A percentile compares a stretch with the other conserved stretches of the same genome.
phyloP scores from a whole-genome alignment of 23 red algal genomes.

The Porphyridium purpureum region DNA sequence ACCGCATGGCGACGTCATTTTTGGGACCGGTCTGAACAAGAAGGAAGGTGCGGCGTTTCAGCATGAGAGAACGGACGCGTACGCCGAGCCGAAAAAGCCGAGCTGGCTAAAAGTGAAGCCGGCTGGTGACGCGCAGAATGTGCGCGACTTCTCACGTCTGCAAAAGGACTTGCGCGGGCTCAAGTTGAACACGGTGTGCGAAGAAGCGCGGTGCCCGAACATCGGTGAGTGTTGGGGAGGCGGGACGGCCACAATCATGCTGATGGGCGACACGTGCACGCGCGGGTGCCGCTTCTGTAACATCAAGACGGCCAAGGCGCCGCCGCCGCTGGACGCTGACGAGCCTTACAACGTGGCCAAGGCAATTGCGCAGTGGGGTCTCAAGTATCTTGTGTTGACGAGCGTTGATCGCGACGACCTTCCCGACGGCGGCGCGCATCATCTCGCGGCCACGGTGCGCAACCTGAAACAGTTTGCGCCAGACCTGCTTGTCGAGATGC shows the following conservation, averaged over 20 bases:
- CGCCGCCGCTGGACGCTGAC: constrained; percentile 52
- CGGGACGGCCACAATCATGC: constrained; percentile 96
- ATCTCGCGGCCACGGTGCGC: constrained; percentile 62
- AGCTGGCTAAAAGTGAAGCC: constrained; percentile 70
- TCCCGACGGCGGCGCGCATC: constrained; percentile 57
- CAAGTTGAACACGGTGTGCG: constrained; percentile 72
- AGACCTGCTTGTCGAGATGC: constrained; percentile 62
- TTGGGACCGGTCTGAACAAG: too few relatives aligned
- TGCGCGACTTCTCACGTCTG: constrained; percentile 44
- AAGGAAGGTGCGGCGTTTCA: too few relatives aligned
- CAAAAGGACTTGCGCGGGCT: constrained; percentile 34
- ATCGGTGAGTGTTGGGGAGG: constrained; percentile 99
- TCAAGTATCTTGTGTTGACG: constrained; percentile 88
- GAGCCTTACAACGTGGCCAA: constrained; percentile 57
- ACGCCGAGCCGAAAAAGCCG: constrained; percentile 61
- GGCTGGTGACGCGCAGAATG: constrained; percentile 57
- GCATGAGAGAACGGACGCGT: too few relatives aligned
- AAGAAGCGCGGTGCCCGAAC: constrained; percentile 92
- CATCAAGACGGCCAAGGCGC: constrained; percentile 68
- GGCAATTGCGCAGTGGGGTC: constrained; percentile 69
- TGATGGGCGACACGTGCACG: constrained; percentile 97
- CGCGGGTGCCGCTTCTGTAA: constrained; percentile 89
- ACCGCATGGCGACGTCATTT: too few relatives aligned
- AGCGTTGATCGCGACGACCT: constrained; percentile 93
- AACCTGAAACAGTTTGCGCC: constrained; percentile 44